phyloP scores from a whole-genome alignment of 306 rosid species.

The Citrullus colocynthis region DNA sequence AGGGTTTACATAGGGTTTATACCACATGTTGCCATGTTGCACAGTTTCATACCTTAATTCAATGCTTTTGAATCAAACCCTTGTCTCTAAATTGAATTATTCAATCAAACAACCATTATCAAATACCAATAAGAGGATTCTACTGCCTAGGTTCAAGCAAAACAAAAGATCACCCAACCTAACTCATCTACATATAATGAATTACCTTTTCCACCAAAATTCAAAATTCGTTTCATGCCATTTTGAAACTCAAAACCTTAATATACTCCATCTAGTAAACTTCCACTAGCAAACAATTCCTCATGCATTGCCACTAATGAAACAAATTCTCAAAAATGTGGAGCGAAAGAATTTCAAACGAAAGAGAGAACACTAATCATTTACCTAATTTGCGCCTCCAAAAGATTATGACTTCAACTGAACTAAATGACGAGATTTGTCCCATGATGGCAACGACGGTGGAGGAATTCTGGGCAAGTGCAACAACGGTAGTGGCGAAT shows the following conservation, averaged over 20 bases:
- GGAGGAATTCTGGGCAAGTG: no score
- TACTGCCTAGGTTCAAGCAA: neutral
- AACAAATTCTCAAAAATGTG: neutral
- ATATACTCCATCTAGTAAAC: neutral
- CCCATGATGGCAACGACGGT: no score
- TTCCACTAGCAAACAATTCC: neutral
- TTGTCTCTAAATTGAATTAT: neutral
- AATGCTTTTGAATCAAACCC: neutral
- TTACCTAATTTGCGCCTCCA: neutral
- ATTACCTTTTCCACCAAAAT: neutral
- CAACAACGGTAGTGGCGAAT: no score
- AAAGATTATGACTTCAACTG: neutral
- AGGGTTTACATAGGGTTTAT: no score
- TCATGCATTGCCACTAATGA: neutral
- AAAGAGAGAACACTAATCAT: neutral
- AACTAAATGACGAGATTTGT: no score
- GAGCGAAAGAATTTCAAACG: neutral
- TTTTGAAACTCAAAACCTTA: neutral
- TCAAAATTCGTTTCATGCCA: neutral
- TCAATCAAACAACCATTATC: neutral
- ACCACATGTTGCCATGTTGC: neutral
- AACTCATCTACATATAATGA: neutral
- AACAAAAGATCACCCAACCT: neutral
- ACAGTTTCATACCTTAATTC: neutral
- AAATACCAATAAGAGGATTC: neutral